phyloP scores from a whole-genome alignment of 2,329 filamentous ascomycete species.

The Graphilbum sp. region DNA sequence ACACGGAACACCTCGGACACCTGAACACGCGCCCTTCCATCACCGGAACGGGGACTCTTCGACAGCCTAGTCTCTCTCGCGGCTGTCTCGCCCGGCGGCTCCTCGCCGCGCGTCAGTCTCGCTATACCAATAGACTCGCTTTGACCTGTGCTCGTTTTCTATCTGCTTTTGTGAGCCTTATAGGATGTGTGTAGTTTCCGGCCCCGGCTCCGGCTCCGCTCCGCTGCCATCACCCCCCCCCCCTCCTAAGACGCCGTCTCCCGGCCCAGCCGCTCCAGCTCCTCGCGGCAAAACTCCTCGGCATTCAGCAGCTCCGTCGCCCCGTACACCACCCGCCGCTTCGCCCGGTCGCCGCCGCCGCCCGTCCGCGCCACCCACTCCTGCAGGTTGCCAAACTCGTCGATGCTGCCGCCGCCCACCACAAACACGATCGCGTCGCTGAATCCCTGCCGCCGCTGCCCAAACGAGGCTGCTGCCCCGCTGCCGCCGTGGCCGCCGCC shows the following conservation, averaged over 20 bases:
- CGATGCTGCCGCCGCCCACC: conserved; percentile 92
- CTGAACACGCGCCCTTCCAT: no score
- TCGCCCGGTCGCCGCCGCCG: conserved; percentile 40
- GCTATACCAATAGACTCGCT: no score
- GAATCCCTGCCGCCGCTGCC: conserved; percentile 77
- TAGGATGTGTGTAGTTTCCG: no score
- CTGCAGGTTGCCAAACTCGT: conserved; percentile 93
- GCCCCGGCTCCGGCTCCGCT: no score
- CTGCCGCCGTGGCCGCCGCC: conserved; percentile 43
- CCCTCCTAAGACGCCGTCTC: conserved; percentile 27
- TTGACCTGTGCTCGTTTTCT: no score
- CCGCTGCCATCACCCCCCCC: no score
- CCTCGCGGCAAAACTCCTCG: conserved; percentile 46
- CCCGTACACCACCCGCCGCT: conserved; percentile 80
- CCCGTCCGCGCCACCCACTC: conserved; percentile 80
- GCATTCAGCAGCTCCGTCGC: conserved; percentile 72
- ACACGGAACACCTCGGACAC: no score
- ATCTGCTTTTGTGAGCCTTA: no score
- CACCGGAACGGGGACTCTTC: no score
- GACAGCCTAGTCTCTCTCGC: no score
- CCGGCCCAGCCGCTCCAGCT: conserved; percentile 44
- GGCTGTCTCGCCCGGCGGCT: no score
- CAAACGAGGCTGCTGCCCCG: conserved; percentile 83
- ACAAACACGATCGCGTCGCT: conserved; percentile 88
- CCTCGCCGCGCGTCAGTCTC: no score